Conservation (phyloP, 2,329 filamentous ascomycete species). For the Orbilia oligospora region DNA sequence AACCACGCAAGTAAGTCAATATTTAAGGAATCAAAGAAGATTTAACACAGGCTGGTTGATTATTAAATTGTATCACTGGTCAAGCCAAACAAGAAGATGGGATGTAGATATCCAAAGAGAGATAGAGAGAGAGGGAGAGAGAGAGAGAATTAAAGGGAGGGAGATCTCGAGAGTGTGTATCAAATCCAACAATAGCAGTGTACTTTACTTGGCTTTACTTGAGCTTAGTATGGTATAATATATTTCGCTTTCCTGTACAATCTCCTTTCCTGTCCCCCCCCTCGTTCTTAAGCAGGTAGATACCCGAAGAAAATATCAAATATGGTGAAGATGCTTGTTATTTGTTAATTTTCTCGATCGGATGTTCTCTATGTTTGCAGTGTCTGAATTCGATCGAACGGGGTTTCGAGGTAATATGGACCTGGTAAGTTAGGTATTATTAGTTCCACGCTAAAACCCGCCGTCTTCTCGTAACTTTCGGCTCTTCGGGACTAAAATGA, state of each 20-base stretch:
- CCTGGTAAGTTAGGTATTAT: conserved; percentile 42
- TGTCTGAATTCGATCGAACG: conserved; percentile 38
- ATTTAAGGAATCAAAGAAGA: neutral
- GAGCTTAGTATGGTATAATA: too few relatives aligned
- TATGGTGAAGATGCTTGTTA: neutral
- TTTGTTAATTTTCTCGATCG: conserved; percentile 13
- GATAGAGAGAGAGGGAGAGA: neutral
- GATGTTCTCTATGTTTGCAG: conserved; percentile 30
- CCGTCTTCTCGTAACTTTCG: conserved; percentile 9
- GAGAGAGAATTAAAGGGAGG: too few relatives aligned
- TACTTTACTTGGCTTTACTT: neutral
- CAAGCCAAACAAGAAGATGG: neutral
- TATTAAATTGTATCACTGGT: neutral
- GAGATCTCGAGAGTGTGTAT: neutral
- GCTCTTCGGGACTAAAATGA: conserved; percentile 5
- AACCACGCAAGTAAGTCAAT: too few relatives aligned
- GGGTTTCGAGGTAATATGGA: conserved; percentile 57
- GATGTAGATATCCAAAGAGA: neutral
- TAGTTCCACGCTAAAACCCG: conserved; percentile 5
- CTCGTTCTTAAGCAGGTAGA: neutral
- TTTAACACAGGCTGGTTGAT: neutral
- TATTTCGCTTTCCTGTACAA: neutral
- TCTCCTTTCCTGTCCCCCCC: neutral
- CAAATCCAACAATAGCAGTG: neutral
- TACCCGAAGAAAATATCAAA: neutral